phyloP scores from a whole-genome alignment of 1,284 basidiomycete genomes.

The Sanghuangporus weigelae region DNA sequence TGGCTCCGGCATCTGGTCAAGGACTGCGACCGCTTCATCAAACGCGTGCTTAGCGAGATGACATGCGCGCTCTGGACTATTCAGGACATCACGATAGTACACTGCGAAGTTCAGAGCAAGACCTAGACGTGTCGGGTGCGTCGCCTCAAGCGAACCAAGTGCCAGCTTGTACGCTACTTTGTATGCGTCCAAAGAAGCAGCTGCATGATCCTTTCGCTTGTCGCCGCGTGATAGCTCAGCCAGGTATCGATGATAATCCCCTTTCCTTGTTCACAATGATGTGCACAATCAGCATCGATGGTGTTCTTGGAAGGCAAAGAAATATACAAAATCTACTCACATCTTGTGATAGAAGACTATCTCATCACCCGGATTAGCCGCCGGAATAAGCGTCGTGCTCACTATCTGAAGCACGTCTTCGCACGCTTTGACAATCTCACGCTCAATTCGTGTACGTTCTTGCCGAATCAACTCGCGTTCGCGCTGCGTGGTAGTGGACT shows the following conservation, averaged over 20 bases:
- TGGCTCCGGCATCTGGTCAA: constrained; percentile 37
- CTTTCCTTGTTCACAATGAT: constrained; percentile 41
- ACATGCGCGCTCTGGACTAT: constrained; percentile 88
- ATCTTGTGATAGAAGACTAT: constrained; percentile 67
- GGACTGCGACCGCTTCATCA: constrained; percentile 55
- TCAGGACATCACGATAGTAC: constrained; percentile 94
- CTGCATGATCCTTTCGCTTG: constrained; percentile 44
- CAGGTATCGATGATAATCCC: constrained; percentile 67
- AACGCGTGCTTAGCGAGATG: constrained; percentile 79
- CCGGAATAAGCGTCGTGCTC: constrained; percentile 47
- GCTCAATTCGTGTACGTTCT: constrained; percentile 50
- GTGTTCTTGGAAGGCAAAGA: background rate
- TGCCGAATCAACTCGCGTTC: constrained; percentile 45
- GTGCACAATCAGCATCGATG: background rate
- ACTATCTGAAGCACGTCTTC: constrained; percentile 53
- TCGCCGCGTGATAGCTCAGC: constrained; percentile 49
- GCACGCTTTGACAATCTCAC: constrained; percentile 50
- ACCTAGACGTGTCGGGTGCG: constrained; percentile 75
- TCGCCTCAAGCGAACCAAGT: constrained; percentile 47
- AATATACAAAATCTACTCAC: constrained; percentile 30
- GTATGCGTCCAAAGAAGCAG: constrained; percentile 57
- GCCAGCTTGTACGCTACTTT: constrained; percentile 65
- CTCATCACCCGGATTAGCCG: constrained; percentile 55
- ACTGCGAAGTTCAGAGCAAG: constrained; percentile 95
- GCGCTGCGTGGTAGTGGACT: constrained; percentile 25